Evolutionary conservation across 192 early-diverging fungal genomes (phyloP), one percentile per base, ranked within the genome.

Genomic region (Coemansia sp.): DNA sequence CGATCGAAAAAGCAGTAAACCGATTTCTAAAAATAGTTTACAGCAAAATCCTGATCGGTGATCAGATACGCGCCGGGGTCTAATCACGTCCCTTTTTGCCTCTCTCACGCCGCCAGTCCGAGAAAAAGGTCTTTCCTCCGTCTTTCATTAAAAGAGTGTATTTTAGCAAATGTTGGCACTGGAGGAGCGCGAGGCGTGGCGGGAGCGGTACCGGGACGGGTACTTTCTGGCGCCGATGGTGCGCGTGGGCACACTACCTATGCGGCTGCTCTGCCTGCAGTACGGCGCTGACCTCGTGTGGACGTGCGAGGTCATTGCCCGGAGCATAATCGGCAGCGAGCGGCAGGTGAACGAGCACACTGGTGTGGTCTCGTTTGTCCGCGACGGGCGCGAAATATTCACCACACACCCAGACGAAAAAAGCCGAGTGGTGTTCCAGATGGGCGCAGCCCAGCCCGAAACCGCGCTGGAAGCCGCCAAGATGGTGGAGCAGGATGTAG

Each of bases 181-280:
- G 32, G 48, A 36, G 14, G 26, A 10, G 8, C 44, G 19, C 53
- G 35, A 35, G 19, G 50, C 35, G n/a, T 58, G 53, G 57, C 51
- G 23, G 41, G 61, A 65, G 34, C 47, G 62, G 20, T 72, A 83
- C 38, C 62, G 76, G 56, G 62, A 62, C 20, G 67, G 74, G 12
- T 58, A 86, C 29, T 89, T 96, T 28, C 81, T 99, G 35, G 96
- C 96, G 7, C 96, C 96, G 14, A 99, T 99, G 96, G 96, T 95
- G 39, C 83, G 96, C 22, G 74, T 95, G 9, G 93, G 94, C 20
- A 90, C 93, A 1, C 73, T 94, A 15, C 94, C 96, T 1, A 87
- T 93, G 82, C 79, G 96, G 28, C 70, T 94, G 38, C 53, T 94
- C 54, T 84, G 91, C 4, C 78, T 94, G 14, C 74, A 86, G 44